Conservation (phyloP, 164 flowering plant species). For the Cinnamomum chago region DNA sequence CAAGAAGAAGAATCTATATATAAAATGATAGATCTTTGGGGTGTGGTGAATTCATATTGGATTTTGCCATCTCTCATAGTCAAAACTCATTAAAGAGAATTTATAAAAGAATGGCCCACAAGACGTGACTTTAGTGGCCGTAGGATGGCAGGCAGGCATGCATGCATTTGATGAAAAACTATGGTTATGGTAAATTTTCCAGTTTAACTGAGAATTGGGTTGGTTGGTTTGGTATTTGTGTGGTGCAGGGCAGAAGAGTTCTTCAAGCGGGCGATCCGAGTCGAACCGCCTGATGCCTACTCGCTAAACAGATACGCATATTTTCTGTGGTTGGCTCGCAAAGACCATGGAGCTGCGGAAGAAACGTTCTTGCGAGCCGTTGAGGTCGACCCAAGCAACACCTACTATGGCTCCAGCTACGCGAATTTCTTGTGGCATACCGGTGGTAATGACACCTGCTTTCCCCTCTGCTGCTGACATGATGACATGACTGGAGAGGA, state of each 20-base stretch:
- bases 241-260: constrained; percentile 82
- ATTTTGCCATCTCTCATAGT: no score
- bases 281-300: constrained; percentile 71
- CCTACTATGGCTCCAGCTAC: constrained; percentile 58
- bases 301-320: constrained; percentile 60
- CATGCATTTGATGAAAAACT: not conserved
- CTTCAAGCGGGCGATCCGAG: constrained; percentile 59
- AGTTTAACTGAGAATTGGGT: not conserved
- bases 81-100: no score
- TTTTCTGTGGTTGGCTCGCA: constrained; percentile 69
- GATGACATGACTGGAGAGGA: not conserved
- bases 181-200: not conserved
- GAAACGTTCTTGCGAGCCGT: constrained; percentile 77
- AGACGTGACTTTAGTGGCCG: no score
- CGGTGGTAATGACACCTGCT: constrained; percentile 89
- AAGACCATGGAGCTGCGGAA: constrained; percentile 79
- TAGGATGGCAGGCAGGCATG: not conserved
- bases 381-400: constrained; percentile 65
- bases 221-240: not conserved
- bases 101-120: no score
- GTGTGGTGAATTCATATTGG: no score
- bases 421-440: constrained; percentile 93
- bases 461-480: constrained; percentile 31
- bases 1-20: no score
- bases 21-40: no score